Evolutionary conservation across 129 eudicot species (phyloP), one percentile per base, ranked within the genome.

Genomic region (Flaveria sonorensis): DNA sequence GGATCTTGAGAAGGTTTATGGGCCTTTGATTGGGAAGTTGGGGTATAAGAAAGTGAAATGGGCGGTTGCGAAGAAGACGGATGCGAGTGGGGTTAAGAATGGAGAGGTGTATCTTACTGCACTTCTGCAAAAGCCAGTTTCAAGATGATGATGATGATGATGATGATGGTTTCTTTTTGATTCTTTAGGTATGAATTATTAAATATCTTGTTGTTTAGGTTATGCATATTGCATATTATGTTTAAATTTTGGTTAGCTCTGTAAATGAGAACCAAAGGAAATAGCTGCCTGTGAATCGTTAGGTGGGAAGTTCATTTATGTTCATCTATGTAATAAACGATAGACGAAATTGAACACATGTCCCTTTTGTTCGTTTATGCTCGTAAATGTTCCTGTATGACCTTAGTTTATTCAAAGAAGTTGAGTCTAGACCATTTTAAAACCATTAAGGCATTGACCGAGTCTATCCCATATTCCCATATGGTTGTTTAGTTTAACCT

Each of bases 21-120:
- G 84, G 13, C 98, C 98, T 0, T 82, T 93, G 88, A 91, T 93
- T 47, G 83, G 83, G 74, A 93, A 83, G 51, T 81, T 93, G 75
- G 98, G 98, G 68, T 93, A 93, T 81, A 90, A 89, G 90, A 91
- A 83, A 81, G 96, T 93, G 83, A 93, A 93, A 40, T 93, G 98
- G 98, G 93, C 96, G 7, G 91, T 89, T 14, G 92, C 86, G 73
- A 72, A 79, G 79, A 93, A 93, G 96, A 76, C 30, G 51, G 98
- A 93, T 89, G 10, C 91, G 3, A 92, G 89, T 85, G 97, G 96
- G 55, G 77, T 92, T 51, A 93, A 93, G 97, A 87, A 93, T 84
- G 96, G 96, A 16, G 98, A 93, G 84, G 92, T 89, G 76, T 93
- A 88, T 81, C 81, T 93, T 85, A 88, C 96, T 77, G 98, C 98